phyloP scores from a whole-genome alignment of 768 basidiomycete genomes.

The Lenzites betulinus region DNA sequence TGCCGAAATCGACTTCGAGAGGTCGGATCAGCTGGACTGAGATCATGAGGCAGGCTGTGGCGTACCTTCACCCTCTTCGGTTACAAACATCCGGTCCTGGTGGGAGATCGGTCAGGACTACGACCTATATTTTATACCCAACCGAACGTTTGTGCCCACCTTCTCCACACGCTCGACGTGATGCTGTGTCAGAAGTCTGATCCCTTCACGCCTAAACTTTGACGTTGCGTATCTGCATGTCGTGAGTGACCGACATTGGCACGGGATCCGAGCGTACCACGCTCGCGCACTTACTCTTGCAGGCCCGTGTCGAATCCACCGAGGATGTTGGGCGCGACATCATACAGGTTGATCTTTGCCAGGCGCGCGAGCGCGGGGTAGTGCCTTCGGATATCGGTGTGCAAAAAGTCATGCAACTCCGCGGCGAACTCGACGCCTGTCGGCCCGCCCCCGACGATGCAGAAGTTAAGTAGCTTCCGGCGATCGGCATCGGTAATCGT shows the following conservation, averaged over 20 bases:
- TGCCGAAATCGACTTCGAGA: conserved; percentile 68
- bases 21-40: background rate
- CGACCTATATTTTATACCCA: too few species aligned
- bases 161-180: conserved; percentile 71
- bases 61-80: conserved; percentile 70
- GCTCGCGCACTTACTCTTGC: conserved; percentile 46
- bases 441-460: conserved; percentile 82
- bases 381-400: conserved; percentile 59
- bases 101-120: too few species aligned
- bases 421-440: conserved; percentile 85
- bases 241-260: too few species aligned
- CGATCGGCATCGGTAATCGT: conserved; percentile 73
- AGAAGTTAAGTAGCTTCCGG: conserved; percentile 78
- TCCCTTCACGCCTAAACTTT: conserved; percentile 74
- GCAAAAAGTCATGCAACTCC: conserved; percentile 77
- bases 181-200: conserved; percentile 68
- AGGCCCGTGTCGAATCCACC: conserved; percentile 71
- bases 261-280: background rate
- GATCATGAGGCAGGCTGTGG: too few species aligned
- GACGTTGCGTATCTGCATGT: conserved; percentile 61
- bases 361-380: conserved; percentile 66
- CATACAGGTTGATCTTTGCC: conserved; percentile 76
- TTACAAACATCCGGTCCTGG: conserved; percentile 67
- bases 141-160: conserved; percentile 37
- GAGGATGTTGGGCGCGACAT: conserved; percentile 78